Conservation (phyloP, 2,329 filamentous ascomycete species). For the Colletotrichum melonis region DNA sequence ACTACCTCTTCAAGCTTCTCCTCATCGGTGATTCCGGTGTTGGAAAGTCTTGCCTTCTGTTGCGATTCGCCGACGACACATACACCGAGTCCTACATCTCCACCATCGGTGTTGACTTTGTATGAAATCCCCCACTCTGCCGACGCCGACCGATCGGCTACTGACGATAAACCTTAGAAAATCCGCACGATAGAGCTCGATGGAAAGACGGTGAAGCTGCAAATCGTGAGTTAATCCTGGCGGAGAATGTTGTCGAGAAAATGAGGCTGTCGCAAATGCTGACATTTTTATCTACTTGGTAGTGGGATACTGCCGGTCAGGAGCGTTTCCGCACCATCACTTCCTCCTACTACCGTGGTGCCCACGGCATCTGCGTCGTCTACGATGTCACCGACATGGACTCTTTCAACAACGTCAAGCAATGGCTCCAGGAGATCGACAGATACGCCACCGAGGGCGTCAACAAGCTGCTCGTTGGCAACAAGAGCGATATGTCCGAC, state of each 20-base stretch:
- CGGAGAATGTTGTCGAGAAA: too few relatives aligned
- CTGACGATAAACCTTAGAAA: constrained; percentile 72
- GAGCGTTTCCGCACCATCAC: constrained; percentile 99
- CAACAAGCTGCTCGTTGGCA: constrained; percentile 98
- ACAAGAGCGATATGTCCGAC: constrained; percentile 99
- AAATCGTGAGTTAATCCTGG: constrained; percentile 80
- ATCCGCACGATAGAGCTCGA: constrained; percentile 99
- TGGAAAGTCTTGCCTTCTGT: constrained; percentile 98
- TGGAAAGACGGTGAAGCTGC: constrained; percentile 99
- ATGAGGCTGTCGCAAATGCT: constrained; percentile 35
- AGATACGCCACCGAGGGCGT: constrained; percentile 98
- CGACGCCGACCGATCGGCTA: background rate
- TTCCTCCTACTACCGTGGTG: constrained; percentile 98
- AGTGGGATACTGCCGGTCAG: constrained; percentile 99
- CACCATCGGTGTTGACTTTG: constrained; percentile 99
- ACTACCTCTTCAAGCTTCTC: constrained; percentile 99
- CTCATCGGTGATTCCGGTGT: constrained; percentile 99
- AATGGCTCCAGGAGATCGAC: constrained; percentile 99
- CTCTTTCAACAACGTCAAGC: constrained; percentile 99
- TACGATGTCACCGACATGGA: constrained; percentile 99
- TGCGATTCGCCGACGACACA: constrained; percentile 98
- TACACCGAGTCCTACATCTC: constrained; percentile 99
- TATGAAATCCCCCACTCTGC: constrained; percentile 59
- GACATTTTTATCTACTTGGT: constrained; percentile 42
- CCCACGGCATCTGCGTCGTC: constrained; percentile 99